Base-by-base conservation (phyloP, 805 yeast species). In the Candida quercuum region DNA sequence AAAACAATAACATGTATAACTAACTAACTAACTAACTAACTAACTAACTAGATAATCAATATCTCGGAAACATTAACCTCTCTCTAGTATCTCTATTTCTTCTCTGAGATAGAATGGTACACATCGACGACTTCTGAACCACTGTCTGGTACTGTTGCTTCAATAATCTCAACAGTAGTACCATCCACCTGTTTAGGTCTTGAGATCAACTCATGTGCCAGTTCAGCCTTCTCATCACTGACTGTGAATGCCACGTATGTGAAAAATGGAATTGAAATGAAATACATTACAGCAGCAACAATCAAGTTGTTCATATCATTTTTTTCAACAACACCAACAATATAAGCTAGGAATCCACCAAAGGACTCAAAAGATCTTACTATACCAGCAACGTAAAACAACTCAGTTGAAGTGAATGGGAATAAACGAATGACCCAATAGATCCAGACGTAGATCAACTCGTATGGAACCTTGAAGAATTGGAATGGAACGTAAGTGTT, bases 361-460 rank as follows among this genome's bases (percentile, higher is more conserved):
- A 49, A 38, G 1, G 54, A 40, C 36, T 53, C 57, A 18, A 47
- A 37, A 13, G 47, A 39, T 41, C 59, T 45, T 28, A 54, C 48
- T 5, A 47, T 28, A 23, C 51, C 56, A 12, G 48, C 29, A 17
- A 44, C 36, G 29, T 52, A 48, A 3, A 51, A 35, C 21, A 53
- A 36, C 24, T 54, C 57, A 12, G 41, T 37, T 5, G 46, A 28
- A 3, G 39, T 17, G 34, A 47, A 53, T 13, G 45, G 48, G 25
- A 41, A 49, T 6, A 43, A 39, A n/a, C 58, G 49, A 23, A 49
- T 42, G 3, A 46, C 44, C 59, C 59, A 54, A 36, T 45, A 52
- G 15, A 48, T 36, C 56, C 57, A 53, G 26, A 50, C 48, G 40
- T 49, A 52, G 6, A 45, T 36, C 12, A 47, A 37, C 38, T 54